Percentiles rank a stretch among this genome's conserved stretches.
Evolutionary conservation across 805 yeast species (phyloP).

Genomic region (Clavispora carvajalis): DNA sequence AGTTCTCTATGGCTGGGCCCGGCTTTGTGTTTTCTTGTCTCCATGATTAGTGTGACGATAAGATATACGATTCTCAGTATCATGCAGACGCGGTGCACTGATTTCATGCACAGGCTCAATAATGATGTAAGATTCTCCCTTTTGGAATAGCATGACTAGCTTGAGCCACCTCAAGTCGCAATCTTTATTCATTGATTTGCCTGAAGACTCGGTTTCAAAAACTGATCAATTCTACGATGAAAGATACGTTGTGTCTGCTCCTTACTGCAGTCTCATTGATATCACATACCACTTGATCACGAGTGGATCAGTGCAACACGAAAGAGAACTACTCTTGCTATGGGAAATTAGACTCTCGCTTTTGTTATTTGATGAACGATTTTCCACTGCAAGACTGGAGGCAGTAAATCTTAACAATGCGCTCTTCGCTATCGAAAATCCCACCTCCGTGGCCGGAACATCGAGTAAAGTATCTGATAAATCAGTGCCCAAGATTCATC

Average conservation of each 20-base stretch:
- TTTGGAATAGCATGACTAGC: not conserved
- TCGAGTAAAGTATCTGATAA: too few relatives aligned
- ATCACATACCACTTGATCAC: slow-evolving; percentile 8
- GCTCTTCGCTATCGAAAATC: slow-evolving; percentile 28
- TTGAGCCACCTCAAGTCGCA: not conserved
- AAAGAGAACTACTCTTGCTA: slow-evolving; percentile 14
- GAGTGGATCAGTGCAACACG: not conserved
- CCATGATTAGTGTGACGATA: not conserved
- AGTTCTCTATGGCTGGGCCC: slow-evolving; percentile 22
- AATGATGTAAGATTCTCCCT: too few relatives aligned
- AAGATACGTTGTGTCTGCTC: slow-evolving; percentile 5
- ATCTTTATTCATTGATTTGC: not conserved
- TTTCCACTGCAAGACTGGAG: slow-evolving; percentile 29
- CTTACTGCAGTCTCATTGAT: slow-evolving; percentile 7
- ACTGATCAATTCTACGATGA: slow-evolving; percentile 3
- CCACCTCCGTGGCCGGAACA: too few relatives aligned
- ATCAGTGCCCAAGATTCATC: too few relatives aligned
- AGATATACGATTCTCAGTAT: not conserved
- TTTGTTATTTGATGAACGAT: slow-evolving; percentile 25
- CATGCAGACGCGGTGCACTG: not conserved
- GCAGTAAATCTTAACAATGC: slow-evolving; percentile 33
- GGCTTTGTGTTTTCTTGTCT: not conserved
- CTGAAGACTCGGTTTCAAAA: not conserved
- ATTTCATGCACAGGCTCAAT: not conserved
- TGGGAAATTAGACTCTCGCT: slow-evolving; percentile 36